Evolutionary conservation across 2,329 filamentous ascomycete species (phyloP).

Genomic region (Fusarium odoratissimum): DNA sequence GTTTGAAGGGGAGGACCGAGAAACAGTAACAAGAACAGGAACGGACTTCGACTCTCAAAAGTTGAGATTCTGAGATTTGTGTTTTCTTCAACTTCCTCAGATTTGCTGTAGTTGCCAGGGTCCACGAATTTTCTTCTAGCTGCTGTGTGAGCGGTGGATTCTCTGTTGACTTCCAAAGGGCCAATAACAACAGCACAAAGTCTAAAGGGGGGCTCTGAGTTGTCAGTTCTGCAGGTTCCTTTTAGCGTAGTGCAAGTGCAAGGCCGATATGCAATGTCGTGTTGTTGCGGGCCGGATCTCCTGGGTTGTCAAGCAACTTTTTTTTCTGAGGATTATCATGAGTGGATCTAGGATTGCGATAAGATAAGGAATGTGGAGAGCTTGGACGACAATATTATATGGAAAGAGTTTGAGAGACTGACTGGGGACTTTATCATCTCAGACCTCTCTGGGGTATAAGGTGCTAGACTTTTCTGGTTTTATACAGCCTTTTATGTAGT

Average conservation of each 20-base stretch:
- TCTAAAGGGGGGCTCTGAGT: conserved; percentile 23
- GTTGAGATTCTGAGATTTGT: conserved; percentile 6
- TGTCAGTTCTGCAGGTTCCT: conserved; percentile 38
- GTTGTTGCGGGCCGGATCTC: conserved; percentile 39
- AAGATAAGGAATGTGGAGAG: conserved; percentile 32
- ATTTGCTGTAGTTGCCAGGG: conserved; percentile 38
- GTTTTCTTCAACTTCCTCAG: conserved; percentile 28
- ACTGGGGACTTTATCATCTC: not conserved
- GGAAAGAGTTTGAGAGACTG: not conserved
- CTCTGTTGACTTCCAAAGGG: conserved; percentile 16
- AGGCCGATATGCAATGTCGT: conserved; percentile 40
- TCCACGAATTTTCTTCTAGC: conserved; percentile 37
- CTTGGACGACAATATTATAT: conserved; percentile 37
- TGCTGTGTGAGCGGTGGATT: conserved; percentile 29
- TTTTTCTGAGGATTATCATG: conserved; percentile 45
- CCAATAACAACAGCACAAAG: conserved; percentile 20
- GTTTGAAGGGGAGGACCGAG: not conserved
- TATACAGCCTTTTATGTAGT: accelerated
- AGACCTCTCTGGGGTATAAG: not conserved
- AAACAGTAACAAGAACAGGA: not conserved
- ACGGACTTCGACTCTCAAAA: not conserved
- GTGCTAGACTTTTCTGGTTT: too few species aligned
- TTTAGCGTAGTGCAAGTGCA: conserved; percentile 32
- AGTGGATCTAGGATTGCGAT: conserved; percentile 30
- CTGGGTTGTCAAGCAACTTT: conserved; percentile 42